Base-by-base conservation (phyloP, 805 yeast species). In the Saccharomycopsis sp. region DNA sequence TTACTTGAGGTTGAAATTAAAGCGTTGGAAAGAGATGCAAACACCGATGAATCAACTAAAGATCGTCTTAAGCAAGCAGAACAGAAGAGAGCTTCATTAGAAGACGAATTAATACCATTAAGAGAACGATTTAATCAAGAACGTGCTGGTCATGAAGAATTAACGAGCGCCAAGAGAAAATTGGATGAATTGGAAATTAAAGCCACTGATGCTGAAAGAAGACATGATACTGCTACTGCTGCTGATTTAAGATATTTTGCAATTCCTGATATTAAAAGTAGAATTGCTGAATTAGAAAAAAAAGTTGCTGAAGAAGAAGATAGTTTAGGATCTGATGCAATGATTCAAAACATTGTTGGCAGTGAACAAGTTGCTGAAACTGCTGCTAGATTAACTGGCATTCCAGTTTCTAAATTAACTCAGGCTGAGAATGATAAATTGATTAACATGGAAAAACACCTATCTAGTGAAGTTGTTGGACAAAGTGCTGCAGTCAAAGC, bases 211-310 rank as follows among this genome's bases (percentile, higher is more conserved):
- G 98, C 98, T 20, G 97, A 90, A 63, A 86, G 98, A 74, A 83
- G 97, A 60, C 85, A 85, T 53, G 98, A 93, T 62, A 86, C 88
- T 27, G 90, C 83, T 4, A 75, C 96, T 8, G 95, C 94, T 43
- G 97, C 98, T 17, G 98, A 93, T 65, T 74, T 93, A 62, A 77
- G 96, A 63, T 93, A 89, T 71, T 93, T 87, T 71, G 98, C 97
- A 22, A 93, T 93, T 58, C 98, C 98, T 6, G 96, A 90, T 57
- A 72, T 93, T 47, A 73, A 81, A 64, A 74, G 75, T 56, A 80
- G 80, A 59, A 90, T 93, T 51, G 78, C 65, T 41, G 78, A 75
- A 54, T 71, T 89, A 48, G 98, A 93, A 64, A 61, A 71, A 45
- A 68, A 79, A 59, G 89, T 82, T 32, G 85, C 85, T 29, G 88